Evolutionary conservation across 345 rosid genomes (phyloP), one percentile per base, ranked within the genome.

Genomic region (Linum trigynum): DNA sequence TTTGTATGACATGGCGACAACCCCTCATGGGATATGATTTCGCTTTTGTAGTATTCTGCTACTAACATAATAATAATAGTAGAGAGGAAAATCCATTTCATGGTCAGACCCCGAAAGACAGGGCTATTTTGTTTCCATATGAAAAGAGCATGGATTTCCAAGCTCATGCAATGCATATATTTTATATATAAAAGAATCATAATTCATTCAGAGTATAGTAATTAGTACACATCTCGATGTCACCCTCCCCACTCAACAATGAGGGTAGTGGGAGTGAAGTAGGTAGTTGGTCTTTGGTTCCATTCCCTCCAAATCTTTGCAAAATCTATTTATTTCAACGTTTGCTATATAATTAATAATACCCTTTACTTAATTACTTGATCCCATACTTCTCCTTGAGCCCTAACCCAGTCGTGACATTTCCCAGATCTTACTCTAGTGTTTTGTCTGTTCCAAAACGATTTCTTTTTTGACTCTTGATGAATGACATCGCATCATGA

Each of bases 211-310:
- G 40, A 38, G 64, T 23, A 75, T 74, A 64, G 8, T 35, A 56
- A 9, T 38, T 38, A 53, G 51, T 68, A 60, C 84, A 74, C 66
- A 75, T 84, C 82, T 81, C 89, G 81, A 78, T 78, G 81, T 65
- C 65, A 65, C 69, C 65, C 48, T 59, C 68, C 73, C 70, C 53
- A 48, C 53, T 48, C 53, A 48, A 48, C 53, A 48, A 43, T 43
- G 50, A 11, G 6, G 6, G 53, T 48, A 9, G 3, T 48, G 53
- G 14, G 2, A 45, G 10, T 45, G 51, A 45, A 45, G 51, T 45
- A 45, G 51, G 51, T 45, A 45, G 12, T 45, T 17, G 43, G 63
- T 67, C 38, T 55, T 55, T 65, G 68, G 65, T 64, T 76, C 76
- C 76, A 80, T 65, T 76, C 81, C 65, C 64, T 15, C 65, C 65